Evolutionary conservation across 306 rosid species (phyloP), one percentile per base, ranked within the genome.

Genomic region (Fragaria iinumae): DNA sequence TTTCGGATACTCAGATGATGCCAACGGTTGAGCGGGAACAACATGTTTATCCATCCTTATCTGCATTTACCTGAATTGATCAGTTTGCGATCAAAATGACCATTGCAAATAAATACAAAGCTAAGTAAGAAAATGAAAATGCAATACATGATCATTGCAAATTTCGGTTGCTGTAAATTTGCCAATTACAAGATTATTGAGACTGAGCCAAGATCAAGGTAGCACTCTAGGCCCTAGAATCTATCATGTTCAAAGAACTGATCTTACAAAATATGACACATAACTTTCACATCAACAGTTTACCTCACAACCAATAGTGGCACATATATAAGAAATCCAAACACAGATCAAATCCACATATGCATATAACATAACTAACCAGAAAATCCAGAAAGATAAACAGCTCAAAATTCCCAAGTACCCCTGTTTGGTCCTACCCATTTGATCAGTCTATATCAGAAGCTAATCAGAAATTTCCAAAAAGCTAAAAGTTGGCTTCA

Each of bases 31-130:
- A 67, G 85, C 44, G 43, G 83, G 79, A 77, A 38, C 71, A 53
- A 80, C 80, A 84, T 88, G 91, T 76, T 69, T 82, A 82, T 91
- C 86, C 97, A 90, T 95, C 80, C 82, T 89, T 67, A 79, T 62
- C 93, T 85, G 81, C 73, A 71, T 69, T 72, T 12, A 70, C 32
- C 23, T 45, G 25, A 73, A 65, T 18, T 16, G 8, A 49, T 62
- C 43, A 43, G 11, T 71, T 27, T 57, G 57, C 2, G 1, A 20
- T 1, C 6, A 29, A 66, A 27, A 20, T 41, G 53, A 39, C 1
- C 74, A 77, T 53, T 53, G 71, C 10, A 60, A 21, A 57, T 11
- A 14, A 32, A 47, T 9, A 27, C 21, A n/a, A 9, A n/a, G 5
- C 21, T 18, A n/a, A 39, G 27, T 50, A 67, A 41, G 67, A 14